Evolutionary conservation across 108 stramenopile genomes (phyloP).

Genomic region (Cyclotella cryptica): DNA sequence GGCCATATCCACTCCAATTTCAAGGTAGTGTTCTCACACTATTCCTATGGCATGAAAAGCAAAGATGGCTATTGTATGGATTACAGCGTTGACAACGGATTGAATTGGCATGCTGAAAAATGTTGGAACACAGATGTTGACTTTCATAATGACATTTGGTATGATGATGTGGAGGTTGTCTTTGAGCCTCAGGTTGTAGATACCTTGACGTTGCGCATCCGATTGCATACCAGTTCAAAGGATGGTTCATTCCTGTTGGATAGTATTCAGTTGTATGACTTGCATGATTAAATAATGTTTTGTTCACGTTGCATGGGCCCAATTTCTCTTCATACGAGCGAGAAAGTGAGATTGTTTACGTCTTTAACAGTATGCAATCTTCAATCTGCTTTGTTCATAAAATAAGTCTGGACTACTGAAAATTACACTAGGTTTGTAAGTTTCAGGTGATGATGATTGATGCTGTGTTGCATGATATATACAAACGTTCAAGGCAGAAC

Average conservation of each 20-base stretch:
- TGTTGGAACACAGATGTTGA: background rate
- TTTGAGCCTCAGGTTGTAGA: background rate
- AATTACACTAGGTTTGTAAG: background rate
- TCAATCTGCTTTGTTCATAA: background rate
- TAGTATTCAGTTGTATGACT: background rate
- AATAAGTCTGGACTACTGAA: background rate
- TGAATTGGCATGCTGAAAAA: background rate
- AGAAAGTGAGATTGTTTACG: too few relatives aligned
- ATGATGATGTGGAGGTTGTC: background rate
- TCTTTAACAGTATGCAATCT: background rate
- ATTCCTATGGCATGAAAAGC: background rate
- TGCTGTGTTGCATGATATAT: background rate
- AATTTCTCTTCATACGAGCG: too few relatives aligned
- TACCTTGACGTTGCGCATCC: background rate
- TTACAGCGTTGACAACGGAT: slow-evolving; percentile 5
- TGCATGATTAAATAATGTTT: slow-evolving; percentile 1
- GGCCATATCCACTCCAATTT: slow-evolving; percentile 6
- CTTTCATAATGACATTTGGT: slow-evolving; percentile 1
- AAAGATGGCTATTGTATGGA: slow-evolving; percentile 3
- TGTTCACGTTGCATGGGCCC: background rate
- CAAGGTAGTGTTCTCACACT: slow-evolving; percentile 10
- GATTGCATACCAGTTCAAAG: background rate
- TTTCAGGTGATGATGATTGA: background rate
- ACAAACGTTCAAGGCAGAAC: too few relatives aligned
- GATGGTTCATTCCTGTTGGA: background rate